Base-by-base conservation (phyloP, 73 alveolate genomes). In the Uronychia binucleata region DNA sequence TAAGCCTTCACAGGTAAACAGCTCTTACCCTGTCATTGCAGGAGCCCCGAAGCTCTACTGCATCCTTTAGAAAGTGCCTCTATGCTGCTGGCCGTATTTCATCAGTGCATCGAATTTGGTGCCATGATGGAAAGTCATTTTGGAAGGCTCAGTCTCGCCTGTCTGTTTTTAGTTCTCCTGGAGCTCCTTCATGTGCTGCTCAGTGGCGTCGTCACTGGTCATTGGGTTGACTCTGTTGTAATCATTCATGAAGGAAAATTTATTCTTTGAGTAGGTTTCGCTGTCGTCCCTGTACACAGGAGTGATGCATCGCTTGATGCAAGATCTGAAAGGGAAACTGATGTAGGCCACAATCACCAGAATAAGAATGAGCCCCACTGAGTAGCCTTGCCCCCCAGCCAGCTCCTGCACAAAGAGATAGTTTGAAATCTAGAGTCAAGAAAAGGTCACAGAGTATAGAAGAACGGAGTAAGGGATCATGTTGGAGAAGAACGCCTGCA, bases 161-260 rank as follows among this genome's bases (percentile, higher is more conserved):
- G 5, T 46, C 5, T 5, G n/a, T 46, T 46, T 11, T 5, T 46
- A 46, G 67, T 46, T 11, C 19, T 46, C 5, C n/a, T 46, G 5
- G n/a, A 46, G 19, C 5, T 46, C 67, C 19, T 46, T 19, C 67
- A 46, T 46, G 19, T 46, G 67, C 5, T 5, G n/a, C 19, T 46
- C 67, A 46, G 67, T 46, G 19, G 67, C 67, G 5, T 5, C 19
- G 19, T 46, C 67, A 46, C n/a, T 46, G 5, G 93, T 86, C 13
- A 90, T 80, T 78, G 95, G 95, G 74, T 90, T 90, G 30, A 29
- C 85, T 74, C 87, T 86, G 79, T 78, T 82, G 77, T 90, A 90
- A 76, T 90, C 95, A 5, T 86, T 75, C 34, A 77, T 59, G 80
- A 90, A 90, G 25, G 0, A 57, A 0, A 29, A 1, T 0, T 19